Conservation (phyloP, 129 eudicot species). For the Silybum marianum region DNA sequence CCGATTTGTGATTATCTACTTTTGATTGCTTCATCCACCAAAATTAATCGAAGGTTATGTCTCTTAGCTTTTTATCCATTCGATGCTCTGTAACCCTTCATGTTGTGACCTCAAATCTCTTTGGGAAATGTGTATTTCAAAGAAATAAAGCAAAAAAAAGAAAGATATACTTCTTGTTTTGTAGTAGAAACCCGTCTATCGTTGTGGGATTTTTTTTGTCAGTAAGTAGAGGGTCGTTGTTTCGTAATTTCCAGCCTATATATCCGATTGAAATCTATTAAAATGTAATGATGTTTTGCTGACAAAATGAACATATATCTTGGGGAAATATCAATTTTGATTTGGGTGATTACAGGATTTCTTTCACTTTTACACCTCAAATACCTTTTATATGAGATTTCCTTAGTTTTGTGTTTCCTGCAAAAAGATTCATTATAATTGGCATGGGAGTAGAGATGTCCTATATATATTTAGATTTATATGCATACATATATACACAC, state of each 20-base stretch:
- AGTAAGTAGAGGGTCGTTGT: neutral
- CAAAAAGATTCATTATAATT: neutral
- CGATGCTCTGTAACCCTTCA: neutral
- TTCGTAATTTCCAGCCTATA: neutral
- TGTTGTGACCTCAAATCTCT: neutral
- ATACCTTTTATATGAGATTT: neutral
- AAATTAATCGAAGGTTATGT: neutral
- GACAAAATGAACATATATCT: neutral
- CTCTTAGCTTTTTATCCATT: neutral
- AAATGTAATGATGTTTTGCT: neutral
- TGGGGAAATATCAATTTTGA: neutral
- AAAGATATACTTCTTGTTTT: neutral
- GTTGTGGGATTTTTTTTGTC: neutral
- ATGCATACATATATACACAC: neutral
- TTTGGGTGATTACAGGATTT: neutral
- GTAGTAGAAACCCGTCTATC: neutral
- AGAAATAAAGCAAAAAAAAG: neutral
- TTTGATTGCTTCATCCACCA: neutral
- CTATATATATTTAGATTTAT: neutral
- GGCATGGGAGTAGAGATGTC: neutral
- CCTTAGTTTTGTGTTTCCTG: neutral
- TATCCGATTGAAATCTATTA: neutral
- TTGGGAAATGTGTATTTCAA: neutral
- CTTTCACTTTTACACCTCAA: neutral
- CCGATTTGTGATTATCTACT: neutral